phyloP scores from a whole-genome alignment of 2,329 filamentous ascomycete species.

The Ceratocystis smalleyi region DNA sequence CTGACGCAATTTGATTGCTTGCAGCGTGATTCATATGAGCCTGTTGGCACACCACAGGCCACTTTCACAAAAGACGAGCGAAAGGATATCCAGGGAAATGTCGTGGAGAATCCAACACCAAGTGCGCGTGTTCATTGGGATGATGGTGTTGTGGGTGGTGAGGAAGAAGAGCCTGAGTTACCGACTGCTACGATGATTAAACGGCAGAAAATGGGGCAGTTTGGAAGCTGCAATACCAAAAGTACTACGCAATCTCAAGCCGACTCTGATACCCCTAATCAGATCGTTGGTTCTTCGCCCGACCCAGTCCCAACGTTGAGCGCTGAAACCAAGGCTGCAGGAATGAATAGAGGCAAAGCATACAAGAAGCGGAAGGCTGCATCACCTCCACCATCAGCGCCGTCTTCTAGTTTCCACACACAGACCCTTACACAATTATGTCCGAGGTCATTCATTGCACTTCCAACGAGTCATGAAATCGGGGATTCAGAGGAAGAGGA shows the following conservation, averaged over 20 bases:
- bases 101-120: not conserved
- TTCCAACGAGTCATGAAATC: constrained; percentile 18
- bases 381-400: not conserved
- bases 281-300: not conserved
- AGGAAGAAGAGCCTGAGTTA: not conserved
- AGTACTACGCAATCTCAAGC: constrained; percentile 4
- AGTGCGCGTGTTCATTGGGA: not conserved
- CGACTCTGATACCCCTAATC: not conserved
- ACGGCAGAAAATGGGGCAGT: constrained; percentile 16
- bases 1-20: constrained; percentile 25
- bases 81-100: no score
- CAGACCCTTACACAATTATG: constrained; percentile 31
- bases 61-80: not conserved
- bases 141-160: not conserved
- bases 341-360: constrained; percentile 23
- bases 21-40: not conserved
- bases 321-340: constrained; percentile 11
- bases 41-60: not conserved
- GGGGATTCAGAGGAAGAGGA: constrained; percentile 29
- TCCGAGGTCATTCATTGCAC: constrained; percentile 14
- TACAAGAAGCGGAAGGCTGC: constrained; percentile 1
- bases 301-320: not conserved
- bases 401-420: constrained; percentile 25
- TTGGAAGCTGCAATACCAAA: constrained; percentile 15
- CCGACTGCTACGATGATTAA: constrained; percentile 20